Evolutionary conservation across 2,329 filamentous ascomycete species (phyloP).

Genomic region (Neopestalotiopsis sp.): DNA sequence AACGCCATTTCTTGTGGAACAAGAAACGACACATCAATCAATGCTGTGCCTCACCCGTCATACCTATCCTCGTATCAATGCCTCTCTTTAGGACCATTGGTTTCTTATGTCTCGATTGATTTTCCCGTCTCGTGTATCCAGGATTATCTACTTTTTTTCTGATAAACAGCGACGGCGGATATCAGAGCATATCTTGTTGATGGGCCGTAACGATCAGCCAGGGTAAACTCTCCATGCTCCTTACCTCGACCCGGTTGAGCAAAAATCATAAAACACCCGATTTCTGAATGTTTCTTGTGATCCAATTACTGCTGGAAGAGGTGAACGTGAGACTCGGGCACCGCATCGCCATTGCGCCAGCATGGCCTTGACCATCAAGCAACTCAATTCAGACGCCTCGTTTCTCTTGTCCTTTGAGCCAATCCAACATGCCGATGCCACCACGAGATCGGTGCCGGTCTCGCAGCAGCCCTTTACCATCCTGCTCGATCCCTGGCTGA

Average conservation of each 20-base stretch:
- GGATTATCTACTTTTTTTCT: neutral
- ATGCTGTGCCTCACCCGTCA: neutral
- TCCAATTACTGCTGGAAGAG: neutral
- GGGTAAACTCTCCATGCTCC: no score
- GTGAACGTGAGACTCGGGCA: no score
- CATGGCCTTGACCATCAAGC: conserved; percentile 69
- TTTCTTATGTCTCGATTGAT: neutral
- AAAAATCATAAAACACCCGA: no score
- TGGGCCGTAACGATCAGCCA: neutral
- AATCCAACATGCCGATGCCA: conserved; percentile 18
- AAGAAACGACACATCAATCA: neutral
- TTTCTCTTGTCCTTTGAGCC: conserved; percentile 69
- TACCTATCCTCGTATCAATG: neutral
- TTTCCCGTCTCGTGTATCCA: neutral
- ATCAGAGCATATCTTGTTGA: neutral
- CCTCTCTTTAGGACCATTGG: neutral
- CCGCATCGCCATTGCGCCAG: neutral
- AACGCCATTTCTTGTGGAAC: neutral
- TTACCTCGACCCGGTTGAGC: no score
- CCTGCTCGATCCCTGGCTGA: conserved; percentile 75
- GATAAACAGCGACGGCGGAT: neutral
- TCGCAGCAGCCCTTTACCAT: conserved; percentile 65
- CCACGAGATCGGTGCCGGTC: conserved; percentile 37
- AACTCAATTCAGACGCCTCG: conserved; percentile 68
- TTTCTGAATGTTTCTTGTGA: no score